A percentile compares a stretch with the other conserved stretches of the same genome.
phyloP scores from a whole-genome alignment of 371 early-diverging fungal species.

The Mucor velutinosus region DNA sequence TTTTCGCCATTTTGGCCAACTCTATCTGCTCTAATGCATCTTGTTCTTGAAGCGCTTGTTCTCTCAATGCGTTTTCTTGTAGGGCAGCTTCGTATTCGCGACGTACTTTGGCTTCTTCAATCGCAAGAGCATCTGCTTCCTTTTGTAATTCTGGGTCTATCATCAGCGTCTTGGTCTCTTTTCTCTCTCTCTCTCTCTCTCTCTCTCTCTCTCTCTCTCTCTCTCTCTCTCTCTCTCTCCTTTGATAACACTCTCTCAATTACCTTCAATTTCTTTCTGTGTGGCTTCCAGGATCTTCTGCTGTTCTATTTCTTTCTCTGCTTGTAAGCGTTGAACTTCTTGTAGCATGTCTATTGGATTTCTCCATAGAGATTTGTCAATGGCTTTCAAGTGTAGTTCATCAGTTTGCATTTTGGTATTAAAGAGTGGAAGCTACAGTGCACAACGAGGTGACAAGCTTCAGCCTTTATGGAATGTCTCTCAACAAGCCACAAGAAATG shows the following conservation, averaged over 20 bases:
- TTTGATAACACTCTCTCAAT: neutral
- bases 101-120: neutral
- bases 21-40: neutral
- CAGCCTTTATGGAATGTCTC: neutral
- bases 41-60: neutral
- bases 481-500: conserved; percentile 12
- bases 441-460: neutral
- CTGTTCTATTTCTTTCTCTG: no score
- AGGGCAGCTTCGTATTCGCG: neutral
- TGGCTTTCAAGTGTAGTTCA: no score
- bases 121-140: neutral
- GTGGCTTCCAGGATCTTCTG: no score
- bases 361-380: no score
- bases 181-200: neutral
- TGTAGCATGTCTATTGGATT: no score
- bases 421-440: neutral
- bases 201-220: neutral
- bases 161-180: no score
- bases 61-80: neutral
- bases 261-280: neutral
- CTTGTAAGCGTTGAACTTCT: no score
- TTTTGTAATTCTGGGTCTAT: neutral
- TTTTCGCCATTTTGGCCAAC: neutral
- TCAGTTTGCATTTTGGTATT: no score
- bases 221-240: neutral